Evolutionary conservation across 257 asterid species (phyloP).

Genomic region (Nicotiana sylvestris): DNA sequence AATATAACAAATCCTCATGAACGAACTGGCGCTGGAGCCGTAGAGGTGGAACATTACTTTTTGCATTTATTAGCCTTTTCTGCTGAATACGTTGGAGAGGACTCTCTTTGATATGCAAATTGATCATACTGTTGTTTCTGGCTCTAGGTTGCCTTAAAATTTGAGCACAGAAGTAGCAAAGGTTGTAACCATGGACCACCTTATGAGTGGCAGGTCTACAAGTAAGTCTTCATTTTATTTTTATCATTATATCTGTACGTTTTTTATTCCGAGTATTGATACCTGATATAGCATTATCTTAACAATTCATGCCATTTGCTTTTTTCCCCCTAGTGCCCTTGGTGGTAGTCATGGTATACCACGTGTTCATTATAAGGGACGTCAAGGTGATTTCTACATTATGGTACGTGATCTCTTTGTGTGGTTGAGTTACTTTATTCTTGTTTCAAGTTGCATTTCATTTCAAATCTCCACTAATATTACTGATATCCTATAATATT

Average conservation of each 20-base stretch:
- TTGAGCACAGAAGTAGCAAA: constrained; percentile 48
- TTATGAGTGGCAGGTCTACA: constrained; percentile 57
- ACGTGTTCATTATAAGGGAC: constrained; percentile 44
- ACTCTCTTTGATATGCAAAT: neutral
- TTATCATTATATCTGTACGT: neutral
- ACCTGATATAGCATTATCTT: neutral
- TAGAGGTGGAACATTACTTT: constrained; percentile 37
- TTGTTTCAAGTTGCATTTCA: neutral
- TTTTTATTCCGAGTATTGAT: neutral
- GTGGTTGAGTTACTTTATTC: neutral
- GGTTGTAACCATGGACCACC: constrained; percentile 50
- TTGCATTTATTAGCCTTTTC: neutral
- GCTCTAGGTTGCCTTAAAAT: constrained; percentile 40
- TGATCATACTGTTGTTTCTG: neutral
- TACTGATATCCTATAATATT: neutral
- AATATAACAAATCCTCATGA: constrained; percentile 35
- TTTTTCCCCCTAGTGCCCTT: constrained; percentile 20
- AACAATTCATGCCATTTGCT: neutral
- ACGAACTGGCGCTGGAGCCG: constrained; percentile 54
- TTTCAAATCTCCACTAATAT: neutral
- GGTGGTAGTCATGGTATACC: constrained; percentile 51
- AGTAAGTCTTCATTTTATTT: constrained; percentile 23
- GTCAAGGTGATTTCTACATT: constrained; percentile 34
- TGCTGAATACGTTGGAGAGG: neutral
- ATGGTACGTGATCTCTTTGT: constrained; percentile 30